Conservation (phyloP, 768 basidiomycete species). For the Sporobolomyces phaffii region DNA sequence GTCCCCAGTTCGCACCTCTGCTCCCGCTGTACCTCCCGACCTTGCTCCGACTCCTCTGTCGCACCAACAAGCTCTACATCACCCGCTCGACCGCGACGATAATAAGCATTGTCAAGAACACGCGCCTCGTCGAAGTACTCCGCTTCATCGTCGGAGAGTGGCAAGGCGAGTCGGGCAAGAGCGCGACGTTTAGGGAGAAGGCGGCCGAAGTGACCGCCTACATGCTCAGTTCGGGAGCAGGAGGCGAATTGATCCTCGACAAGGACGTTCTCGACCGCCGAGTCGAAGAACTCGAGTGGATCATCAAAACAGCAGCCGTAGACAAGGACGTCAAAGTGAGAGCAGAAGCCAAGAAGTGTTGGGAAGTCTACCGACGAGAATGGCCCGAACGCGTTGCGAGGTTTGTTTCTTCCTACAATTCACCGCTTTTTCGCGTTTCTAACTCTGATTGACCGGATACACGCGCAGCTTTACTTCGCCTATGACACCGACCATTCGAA, state of each 20-base stretch:
- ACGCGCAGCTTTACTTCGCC: constrained; percentile 47
- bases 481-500: constrained; percentile 47
- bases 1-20: constrained; percentile 45
- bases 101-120: constrained; percentile 46
- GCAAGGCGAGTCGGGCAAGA: constrained; percentile 39
- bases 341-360: constrained; percentile 46
- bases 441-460: not conserved
- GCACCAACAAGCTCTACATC: constrained; percentile 50
- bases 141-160: constrained; percentile 42
- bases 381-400: constrained; percentile 46
- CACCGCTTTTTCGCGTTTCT: not conserved
- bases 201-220: constrained; percentile 15
- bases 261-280: constrained; percentile 40
- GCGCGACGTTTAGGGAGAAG: constrained; percentile 22
- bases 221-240: constrained; percentile 11
- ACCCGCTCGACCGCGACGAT: constrained; percentile 47
- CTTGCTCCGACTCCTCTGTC: constrained; percentile 46
- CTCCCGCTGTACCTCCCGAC: constrained; percentile 47
- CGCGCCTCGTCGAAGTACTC: constrained; percentile 44
- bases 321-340: constrained; percentile 49
- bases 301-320: constrained; percentile 46
- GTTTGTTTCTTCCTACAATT: constrained; percentile 38
- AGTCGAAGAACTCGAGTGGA: constrained; percentile 45
- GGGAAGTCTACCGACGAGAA: constrained; percentile 45
- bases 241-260: constrained; percentile 38